A percentile compares a stretch with the other conserved stretches of the same genome.
phyloP scores from a whole-genome alignment of 2,329 filamentous ascomycete genomes.

The Cytospora paraplurivora region DNA sequence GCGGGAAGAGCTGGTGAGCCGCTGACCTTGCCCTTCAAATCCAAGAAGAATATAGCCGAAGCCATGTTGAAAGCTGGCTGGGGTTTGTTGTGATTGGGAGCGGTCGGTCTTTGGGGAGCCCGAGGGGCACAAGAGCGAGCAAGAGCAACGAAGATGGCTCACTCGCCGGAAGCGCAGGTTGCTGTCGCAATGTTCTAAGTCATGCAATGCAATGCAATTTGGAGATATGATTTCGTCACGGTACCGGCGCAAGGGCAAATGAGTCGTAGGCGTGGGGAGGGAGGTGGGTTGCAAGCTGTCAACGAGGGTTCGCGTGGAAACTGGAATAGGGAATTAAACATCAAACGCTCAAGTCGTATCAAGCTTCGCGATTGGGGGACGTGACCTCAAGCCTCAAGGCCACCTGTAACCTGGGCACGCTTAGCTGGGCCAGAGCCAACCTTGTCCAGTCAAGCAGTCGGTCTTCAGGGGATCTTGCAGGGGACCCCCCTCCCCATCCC shows the following conservation, averaged over 20 bases:
- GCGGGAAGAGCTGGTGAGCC: not conserved
- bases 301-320: not conserved
- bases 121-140: not conserved
- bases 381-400: slow-evolving; percentile 15
- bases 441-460: not conserved
- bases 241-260: not conserved
- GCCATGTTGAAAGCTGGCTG: slow-evolving; percentile 66
- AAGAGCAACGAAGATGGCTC: slow-evolving; percentile 20
- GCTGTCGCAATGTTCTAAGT: slow-evolving; percentile 13
- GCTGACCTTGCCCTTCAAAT: slow-evolving; percentile 97
- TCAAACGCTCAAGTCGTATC: slow-evolving; percentile 6
- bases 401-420: too few relatives aligned
- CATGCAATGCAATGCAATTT: slow-evolving; percentile 15
- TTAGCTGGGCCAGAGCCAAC: too few relatives aligned
- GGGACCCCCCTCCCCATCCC: too few relatives aligned
- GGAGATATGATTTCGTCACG: not conserved
- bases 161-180: slow-evolving; percentile 30
- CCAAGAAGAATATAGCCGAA: slow-evolving; percentile 96
- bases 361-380: slow-evolving; percentile 11
- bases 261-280: not conserved
- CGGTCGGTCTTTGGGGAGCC: slow-evolving; percentile 28
- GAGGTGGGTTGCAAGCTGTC: not conserved
- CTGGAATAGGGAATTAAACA: not conserved
- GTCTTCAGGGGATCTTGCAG: not conserved
- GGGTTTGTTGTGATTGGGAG: slow-evolving; percentile 27